Percentiles rank a stretch among this genome's conserved stretches.
phyloP scores from a whole-genome alignment of 2,329 filamentous ascomycete species.

The Nothophaeocryptopus gaeumannii region DNA sequence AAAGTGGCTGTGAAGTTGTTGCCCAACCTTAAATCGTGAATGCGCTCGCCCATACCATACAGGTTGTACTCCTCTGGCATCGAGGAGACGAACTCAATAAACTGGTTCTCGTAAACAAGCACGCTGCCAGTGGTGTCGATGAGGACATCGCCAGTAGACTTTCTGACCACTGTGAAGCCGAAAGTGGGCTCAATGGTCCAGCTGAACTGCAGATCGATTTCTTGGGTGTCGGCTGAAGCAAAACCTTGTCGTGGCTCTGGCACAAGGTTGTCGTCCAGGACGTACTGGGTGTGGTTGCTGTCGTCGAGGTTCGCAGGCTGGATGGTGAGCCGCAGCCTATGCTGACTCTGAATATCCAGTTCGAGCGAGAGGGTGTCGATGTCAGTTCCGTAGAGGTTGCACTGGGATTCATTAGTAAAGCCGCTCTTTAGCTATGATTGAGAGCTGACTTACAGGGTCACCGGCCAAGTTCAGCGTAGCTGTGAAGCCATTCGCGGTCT shows the following conservation, averaged over 20 bases:
- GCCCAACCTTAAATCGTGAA: slow-evolving; percentile 68
- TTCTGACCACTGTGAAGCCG: slow-evolving; percentile 55
- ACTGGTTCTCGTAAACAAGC: slow-evolving; percentile 73
- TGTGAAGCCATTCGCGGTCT: slow-evolving; percentile 48
- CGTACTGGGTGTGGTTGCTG: slow-evolving; percentile 47
- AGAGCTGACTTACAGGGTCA: slow-evolving; percentile 33
- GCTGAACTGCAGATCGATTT: slow-evolving; percentile 50
- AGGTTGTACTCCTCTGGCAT: slow-evolving; percentile 71
- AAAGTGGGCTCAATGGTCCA: slow-evolving; percentile 60
- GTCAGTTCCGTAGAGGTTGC: slow-evolving; percentile 77
- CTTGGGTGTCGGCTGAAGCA: slow-evolving; percentile 40
- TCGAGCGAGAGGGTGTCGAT: slow-evolving; percentile 63
- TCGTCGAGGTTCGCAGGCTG: slow-evolving; percentile 58
- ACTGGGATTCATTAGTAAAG: slow-evolving; percentile 30
- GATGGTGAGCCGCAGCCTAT: slow-evolving; percentile 70
- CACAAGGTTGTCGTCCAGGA: slow-evolving; percentile 63
- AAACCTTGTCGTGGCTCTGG: slow-evolving; percentile 52
- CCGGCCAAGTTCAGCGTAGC: slow-evolving; percentile 55
- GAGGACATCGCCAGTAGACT: slow-evolving; percentile 61
- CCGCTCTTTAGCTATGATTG: neutral
- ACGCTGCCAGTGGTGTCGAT: slow-evolving; percentile 64
- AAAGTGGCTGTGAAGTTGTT: slow-evolving; percentile 69
- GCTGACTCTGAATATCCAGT: slow-evolving; percentile 52
- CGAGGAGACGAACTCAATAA: slow-evolving; percentile 67
- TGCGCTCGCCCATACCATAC: slow-evolving; percentile 69